Evolutionary conservation across 805 yeast species (phyloP).

Genomic region (Candida tibetensis): DNA sequence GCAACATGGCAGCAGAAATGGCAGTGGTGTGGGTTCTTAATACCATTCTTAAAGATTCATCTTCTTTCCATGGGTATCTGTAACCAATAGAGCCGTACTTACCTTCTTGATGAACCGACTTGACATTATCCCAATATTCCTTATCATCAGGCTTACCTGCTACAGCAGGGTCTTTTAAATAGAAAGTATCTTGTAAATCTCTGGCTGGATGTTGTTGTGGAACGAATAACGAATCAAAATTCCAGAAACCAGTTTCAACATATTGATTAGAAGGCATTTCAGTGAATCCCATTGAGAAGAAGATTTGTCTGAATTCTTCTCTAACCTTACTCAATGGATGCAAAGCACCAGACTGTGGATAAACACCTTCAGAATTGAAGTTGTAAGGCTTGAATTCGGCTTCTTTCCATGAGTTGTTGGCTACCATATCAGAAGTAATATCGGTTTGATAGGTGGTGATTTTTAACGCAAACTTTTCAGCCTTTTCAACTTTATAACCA

Average conservation of each 20-base stretch:
- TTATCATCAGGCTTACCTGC: slow-evolving; percentile 84
- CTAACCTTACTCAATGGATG: slow-evolving; percentile 97
- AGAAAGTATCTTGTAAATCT: slow-evolving; percentile 97
- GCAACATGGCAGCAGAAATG: slow-evolving; percentile 82
- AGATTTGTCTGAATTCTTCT: slow-evolving; percentile 96
- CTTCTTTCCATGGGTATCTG: slow-evolving; percentile 95
- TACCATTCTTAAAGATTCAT: slow-evolving; percentile 86
- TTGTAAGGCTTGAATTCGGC: slow-evolving; percentile 91
- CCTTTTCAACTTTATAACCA: slow-evolving; percentile 75
- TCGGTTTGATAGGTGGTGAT: slow-evolving; percentile 87
- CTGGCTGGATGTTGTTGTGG: slow-evolving; percentile 99
- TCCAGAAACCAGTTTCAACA: slow-evolving; percentile 99
- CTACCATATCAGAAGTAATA: slow-evolving; percentile 89
- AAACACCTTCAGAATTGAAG: slow-evolving; percentile 91
- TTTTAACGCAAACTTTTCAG: slow-evolving; percentile 77
- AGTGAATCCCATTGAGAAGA: slow-evolving; percentile 96
- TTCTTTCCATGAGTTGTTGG: slow-evolving; percentile 75
- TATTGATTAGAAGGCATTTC: slow-evolving; percentile 99
- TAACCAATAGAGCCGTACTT: slow-evolving; percentile 95
- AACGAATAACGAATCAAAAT: slow-evolving; percentile 91
- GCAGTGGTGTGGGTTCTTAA: slow-evolving; percentile 98
- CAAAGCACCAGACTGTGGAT: slow-evolving; percentile 85
- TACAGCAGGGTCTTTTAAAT: slow-evolving; percentile 84
- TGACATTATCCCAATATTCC: slow-evolving; percentile 72
- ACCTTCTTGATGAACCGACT: slow-evolving; percentile 84